These are phyloP conservation scores for Yamagishiella unicocca DNA, from an alignment of 139 green algal species.

Conservation along the genomic window DNA sequence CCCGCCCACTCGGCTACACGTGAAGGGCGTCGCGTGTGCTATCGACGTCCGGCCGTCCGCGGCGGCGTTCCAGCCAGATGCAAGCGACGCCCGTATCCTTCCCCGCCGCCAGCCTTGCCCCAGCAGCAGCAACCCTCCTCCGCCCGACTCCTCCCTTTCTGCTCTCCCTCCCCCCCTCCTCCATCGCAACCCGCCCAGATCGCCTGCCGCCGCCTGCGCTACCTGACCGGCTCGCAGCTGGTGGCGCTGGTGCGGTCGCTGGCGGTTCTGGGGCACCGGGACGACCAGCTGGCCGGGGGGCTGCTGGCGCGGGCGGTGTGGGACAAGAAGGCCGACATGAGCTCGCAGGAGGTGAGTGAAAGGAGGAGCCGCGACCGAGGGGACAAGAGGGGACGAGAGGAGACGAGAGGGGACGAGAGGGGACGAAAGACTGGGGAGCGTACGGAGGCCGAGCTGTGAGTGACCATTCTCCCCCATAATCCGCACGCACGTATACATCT, in stretches of 20 bases:
- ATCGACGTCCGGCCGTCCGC: too few relatives aligned
- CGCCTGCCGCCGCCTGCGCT: not conserved
- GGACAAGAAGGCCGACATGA: not conserved
- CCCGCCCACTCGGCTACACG: too few relatives aligned
- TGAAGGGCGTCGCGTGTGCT: not conserved
- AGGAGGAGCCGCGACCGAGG: too few relatives aligned
- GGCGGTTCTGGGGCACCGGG: constrained; percentile 19
- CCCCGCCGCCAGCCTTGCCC: not conserved
- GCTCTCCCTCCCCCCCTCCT: not conserved
- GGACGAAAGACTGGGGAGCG: too few relatives aligned
- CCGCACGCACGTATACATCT: not conserved
- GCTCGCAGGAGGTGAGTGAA: not conserved
- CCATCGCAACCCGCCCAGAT: not conserved
- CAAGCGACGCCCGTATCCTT: too few relatives aligned
- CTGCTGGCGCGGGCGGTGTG: not conserved
- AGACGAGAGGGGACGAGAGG: too few relatives aligned
- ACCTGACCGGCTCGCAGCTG: constrained; percentile 21
- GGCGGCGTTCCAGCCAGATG: too few relatives aligned
- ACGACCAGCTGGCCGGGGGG: not conserved
- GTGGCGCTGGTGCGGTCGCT: constrained; percentile 20
- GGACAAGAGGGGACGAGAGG: too few relatives aligned
- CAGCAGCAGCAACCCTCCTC: not conserved
- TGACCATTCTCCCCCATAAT: too few relatives aligned
- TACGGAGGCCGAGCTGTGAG: too few relatives aligned
- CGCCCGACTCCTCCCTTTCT: not conserved